Evolutionary conservation across 257 asterid species (phyloP), one percentile per base, ranked within the genome.

Genomic region (Solanum medicagineum): DNA sequence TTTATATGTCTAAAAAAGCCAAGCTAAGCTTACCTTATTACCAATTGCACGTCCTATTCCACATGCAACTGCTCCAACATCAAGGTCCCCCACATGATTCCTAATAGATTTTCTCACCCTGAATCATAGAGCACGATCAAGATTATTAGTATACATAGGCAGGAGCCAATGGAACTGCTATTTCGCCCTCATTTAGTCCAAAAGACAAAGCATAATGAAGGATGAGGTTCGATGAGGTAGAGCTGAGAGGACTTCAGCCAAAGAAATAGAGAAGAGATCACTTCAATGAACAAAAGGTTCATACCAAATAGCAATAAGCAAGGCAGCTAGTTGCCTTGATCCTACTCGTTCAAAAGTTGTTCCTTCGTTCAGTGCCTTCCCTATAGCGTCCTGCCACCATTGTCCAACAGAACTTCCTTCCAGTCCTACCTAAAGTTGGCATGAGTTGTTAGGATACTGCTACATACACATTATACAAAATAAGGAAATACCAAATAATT

Each of bases 31-130:
- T 89, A 95, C 99, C 99, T 97, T 97, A 83, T 97, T 97, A 86
- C 99, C 99, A 65, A 95, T 95, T 10, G 99, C 98, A 54, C 98
- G 99, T 22, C 99, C 99, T 82, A 94, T 91, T 47, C 99, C 99
- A 88, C 99, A 95, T 2, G 98, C 98, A 1, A 95, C 99, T 71
- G 99, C 99, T 84, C 89, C 93, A 84, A 94, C 97, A 70, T 95
- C 99, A 20, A 95, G 92, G 85, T 95, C 99, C 55, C 99, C 99
- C 5, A 92, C 95, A 81, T 93, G 92, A 40, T 91, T 87, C 86
- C 99, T 90, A 47, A 94, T 94, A 24, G 92, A 55, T 84, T 92
- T 95, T 86, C 98, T 90, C 85, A 95, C 98, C 99, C 98, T 95
- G 88, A 65, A 47, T 85, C 83, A 53, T 65, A 85, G 44, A 63